A percentile compares a stretch with the other conserved stretches of the same genome.
These are phyloP conservation scores for Fusarium buharicum DNA, from an alignment of 2,329 filamentous ascomycete genomes.

Conservation along the genomic window DNA sequence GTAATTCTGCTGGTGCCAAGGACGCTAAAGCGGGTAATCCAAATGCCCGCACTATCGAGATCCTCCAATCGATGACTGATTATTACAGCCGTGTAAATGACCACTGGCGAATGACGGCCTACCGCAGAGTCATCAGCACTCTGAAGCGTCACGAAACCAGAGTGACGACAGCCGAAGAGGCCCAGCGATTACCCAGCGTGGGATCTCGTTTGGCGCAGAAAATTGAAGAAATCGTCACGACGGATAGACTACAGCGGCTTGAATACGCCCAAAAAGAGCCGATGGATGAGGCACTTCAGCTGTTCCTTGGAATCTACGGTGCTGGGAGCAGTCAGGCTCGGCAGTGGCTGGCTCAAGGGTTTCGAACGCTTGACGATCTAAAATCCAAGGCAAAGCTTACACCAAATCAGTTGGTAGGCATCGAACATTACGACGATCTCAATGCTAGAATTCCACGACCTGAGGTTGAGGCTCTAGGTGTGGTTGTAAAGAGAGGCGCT, in stretches of 20 bases:
- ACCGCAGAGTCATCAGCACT: slow-evolving; percentile 79
- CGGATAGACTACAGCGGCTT: slow-evolving; percentile 75
- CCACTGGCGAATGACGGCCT: slow-evolving; percentile 78
- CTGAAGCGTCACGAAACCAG: slow-evolving; percentile 72
- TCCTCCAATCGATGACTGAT: slow-evolving; percentile 80
- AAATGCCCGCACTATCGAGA: slow-evolving; percentile 78
- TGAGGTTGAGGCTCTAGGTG: slow-evolving; percentile 78
- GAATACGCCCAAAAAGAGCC: slow-evolving; percentile 76
- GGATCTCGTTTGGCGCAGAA: slow-evolving; percentile 80
- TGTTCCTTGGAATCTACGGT: slow-evolving; percentile 83
- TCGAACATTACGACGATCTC: slow-evolving; percentile 85
- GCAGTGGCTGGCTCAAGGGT: slow-evolving; percentile 80
- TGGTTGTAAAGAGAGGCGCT: slow-evolving; percentile 69
- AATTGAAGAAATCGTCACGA: slow-evolving; percentile 88
- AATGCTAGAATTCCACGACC: slow-evolving; percentile 78
- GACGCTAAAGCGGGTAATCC: slow-evolving; percentile 65
- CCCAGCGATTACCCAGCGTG: slow-evolving; percentile 72
- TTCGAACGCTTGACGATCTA: slow-evolving; percentile 79
- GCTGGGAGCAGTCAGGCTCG: slow-evolving; percentile 76
- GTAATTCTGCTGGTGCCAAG: slow-evolving; percentile 63
- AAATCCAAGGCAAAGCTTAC: slow-evolving; percentile 69
- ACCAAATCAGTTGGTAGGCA: slow-evolving; percentile 75
- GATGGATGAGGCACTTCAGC: slow-evolving; percentile 69
- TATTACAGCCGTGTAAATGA: slow-evolving; percentile 82
- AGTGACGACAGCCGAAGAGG: slow-evolving; percentile 76